phyloP scores from a whole-genome alignment of 345 rosid species.

The Ceriops decandra region DNA sequence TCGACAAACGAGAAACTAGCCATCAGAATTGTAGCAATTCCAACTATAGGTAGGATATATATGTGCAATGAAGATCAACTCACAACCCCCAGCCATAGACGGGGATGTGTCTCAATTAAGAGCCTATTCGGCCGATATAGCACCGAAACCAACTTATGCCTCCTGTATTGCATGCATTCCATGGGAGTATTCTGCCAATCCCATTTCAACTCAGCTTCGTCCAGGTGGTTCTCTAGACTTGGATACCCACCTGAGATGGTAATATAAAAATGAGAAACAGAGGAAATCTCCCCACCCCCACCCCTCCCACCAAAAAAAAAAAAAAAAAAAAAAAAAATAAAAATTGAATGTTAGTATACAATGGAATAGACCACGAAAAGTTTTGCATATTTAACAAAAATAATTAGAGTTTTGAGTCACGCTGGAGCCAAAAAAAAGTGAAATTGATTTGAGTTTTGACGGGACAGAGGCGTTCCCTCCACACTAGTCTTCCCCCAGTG shows the following conservation, averaged over 20 bases:
- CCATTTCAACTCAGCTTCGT: slow-evolving; percentile 31
- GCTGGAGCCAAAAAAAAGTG: background rate
- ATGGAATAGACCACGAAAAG: too few relatives aligned
- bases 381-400: too few relatives aligned
- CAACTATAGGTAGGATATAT: background rate
- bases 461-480: slow-evolving; percentile 10
- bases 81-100: too few relatives aligned
- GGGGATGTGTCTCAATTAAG: background rate
- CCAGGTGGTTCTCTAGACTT: slow-evolving; percentile 64
- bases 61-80: background rate
- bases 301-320: too few relatives aligned
- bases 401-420: background rate
- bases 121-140: background rate
- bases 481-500: slow-evolving; percentile 43
- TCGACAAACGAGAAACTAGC: background rate
- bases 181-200: slow-evolving; percentile 7
- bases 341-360: too few relatives aligned
- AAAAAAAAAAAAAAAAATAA: too few relatives aligned
- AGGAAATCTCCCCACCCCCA: background rate
- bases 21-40: background rate
- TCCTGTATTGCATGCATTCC: background rate
- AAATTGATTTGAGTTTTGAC: background rate
- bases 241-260: slow-evolving; percentile 57
- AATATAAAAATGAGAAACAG: background rate
- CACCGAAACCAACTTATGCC: slow-evolving; percentile 4